phyloP scores from a whole-genome alignment of 2,329 filamentous ascomycete genomes.

The Leptographium radiaticola region DNA sequence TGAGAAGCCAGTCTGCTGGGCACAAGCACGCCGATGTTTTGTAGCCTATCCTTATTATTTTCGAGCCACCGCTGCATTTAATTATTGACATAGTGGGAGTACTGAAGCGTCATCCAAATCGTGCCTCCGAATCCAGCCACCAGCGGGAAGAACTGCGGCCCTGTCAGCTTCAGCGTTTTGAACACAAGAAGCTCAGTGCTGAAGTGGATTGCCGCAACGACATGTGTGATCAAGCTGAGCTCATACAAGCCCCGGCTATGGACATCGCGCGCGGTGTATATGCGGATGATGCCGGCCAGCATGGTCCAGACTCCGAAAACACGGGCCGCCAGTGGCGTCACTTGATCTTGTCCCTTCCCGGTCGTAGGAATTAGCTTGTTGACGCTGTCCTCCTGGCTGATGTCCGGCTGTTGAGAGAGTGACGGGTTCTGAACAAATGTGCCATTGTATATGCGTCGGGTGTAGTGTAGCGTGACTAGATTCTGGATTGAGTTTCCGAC shows the following conservation, averaged over 20 bases:
- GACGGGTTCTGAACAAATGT: constrained; percentile 39
- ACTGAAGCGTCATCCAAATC: constrained; percentile 54
- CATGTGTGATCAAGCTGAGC: constrained; percentile 70
- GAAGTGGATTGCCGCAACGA: constrained; percentile 67
- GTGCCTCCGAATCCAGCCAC: constrained; percentile 29
- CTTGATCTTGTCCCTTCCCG: constrained; percentile 40
- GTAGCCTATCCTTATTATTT: background rate
- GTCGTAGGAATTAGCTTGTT: constrained; percentile 37
- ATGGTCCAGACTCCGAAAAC: constrained; percentile 85
- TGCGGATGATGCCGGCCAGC: constrained; percentile 59
- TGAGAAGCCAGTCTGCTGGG: background rate
- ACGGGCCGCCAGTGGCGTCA: constrained; percentile 63
- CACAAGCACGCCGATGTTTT: background rate
- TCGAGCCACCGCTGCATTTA: background rate
- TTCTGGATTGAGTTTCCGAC: constrained; percentile 77
- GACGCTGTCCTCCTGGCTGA: constrained; percentile 27
- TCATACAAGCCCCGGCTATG: constrained; percentile 61
- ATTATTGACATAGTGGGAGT: constrained; percentile 48
- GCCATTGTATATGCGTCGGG: constrained; percentile 74
- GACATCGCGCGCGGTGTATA: constrained; percentile 78
- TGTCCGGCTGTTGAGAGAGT: constrained; percentile 21
- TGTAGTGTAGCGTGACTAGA: constrained; percentile 68
- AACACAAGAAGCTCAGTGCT: constrained; percentile 69
- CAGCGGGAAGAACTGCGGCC: constrained; percentile 43
- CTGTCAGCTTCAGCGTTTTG: constrained; percentile 55